phyloP scores from a whole-genome alignment of 441 rosid species.

The Euphorbia celastroides region DNA sequence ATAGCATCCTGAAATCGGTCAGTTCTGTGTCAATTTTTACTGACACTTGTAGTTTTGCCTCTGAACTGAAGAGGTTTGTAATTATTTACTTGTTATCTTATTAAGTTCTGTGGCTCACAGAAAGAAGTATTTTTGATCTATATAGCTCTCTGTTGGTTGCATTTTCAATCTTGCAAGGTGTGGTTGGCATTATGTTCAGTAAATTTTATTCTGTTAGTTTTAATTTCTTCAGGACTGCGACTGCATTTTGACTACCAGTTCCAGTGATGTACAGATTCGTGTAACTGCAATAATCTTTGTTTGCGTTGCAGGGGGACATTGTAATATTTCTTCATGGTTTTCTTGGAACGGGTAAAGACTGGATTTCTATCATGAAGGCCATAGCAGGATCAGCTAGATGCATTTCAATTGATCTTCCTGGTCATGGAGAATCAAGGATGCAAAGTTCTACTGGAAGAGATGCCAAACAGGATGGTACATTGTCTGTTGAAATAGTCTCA shows the following conservation, averaged over 20 bases:
- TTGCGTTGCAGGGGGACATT: slow-evolving; percentile 45
- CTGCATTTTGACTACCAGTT: background rate
- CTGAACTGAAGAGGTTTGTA: background rate
- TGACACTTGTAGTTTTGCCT: background rate
- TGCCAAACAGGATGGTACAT: slow-evolving; percentile 27
- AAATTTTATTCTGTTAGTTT: background rate
- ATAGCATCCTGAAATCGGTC: background rate
- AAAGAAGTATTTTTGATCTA: no score
- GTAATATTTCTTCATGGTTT: slow-evolving; percentile 84
- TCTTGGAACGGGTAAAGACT: slow-evolving; percentile 88
- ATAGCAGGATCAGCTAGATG: slow-evolving; percentile 74
- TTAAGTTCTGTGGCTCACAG: background rate
- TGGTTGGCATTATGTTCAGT: background rate
- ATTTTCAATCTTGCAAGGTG: slow-evolving; percentile 9
- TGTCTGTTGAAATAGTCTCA: slow-evolving; percentile 58
- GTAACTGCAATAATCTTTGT: background rate
- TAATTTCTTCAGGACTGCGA: slow-evolving; percentile 10
- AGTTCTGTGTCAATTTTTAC: background rate
- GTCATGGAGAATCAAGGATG: slow-evolving; percentile 71
- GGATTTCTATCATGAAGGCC: slow-evolving; percentile 83
- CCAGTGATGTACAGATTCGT: slow-evolving; percentile 1
- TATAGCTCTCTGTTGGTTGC: slow-evolving; percentile 1
- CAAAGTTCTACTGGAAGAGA: slow-evolving; percentile 21
- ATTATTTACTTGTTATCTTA: background rate
- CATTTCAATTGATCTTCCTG: slow-evolving; percentile 85